These are phyloP conservation scores for Dissoconium aciculare DNA, from an alignment of 2,329 filamentous ascomycete genomes.

Conservation along the genomic window DNA sequence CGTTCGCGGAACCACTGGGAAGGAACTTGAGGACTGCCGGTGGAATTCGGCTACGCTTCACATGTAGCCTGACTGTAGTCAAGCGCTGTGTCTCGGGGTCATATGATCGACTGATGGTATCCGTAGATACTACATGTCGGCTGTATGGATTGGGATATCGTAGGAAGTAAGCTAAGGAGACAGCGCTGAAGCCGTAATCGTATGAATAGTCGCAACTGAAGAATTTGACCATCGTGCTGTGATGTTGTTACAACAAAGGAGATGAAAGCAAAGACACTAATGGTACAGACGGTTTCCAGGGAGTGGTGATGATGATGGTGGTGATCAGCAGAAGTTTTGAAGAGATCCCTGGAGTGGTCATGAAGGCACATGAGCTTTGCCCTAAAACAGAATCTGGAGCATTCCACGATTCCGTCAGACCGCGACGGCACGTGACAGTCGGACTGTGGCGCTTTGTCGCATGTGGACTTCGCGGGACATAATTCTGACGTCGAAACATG, in stretches of 20 bases:
- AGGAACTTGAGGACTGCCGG: slow-evolving; percentile 60
- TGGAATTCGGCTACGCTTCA: slow-evolving; percentile 69
- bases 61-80: slow-evolving; percentile 62
- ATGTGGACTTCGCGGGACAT: no score
- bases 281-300: slow-evolving; percentile 8
- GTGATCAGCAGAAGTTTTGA: no score
- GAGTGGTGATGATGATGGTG: slow-evolving; percentile 5
- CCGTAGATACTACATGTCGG: slow-evolving; percentile 67
- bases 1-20: slow-evolving; percentile 45
- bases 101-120: slow-evolving; percentile 61
- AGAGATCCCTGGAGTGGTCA: no score
- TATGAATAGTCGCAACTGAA: slow-evolving; percentile 50
- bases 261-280: no score
- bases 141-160: slow-evolving; percentile 79
- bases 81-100: slow-evolving; percentile 60
- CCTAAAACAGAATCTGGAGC: no score
- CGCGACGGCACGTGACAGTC: no score
- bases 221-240: slow-evolving; percentile 35
- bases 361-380: no score
- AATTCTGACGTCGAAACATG: no score
- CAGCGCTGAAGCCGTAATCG: slow-evolving; percentile 68
- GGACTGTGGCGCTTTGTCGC: no score
- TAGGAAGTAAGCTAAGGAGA: slow-evolving; percentile 78
- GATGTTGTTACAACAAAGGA: slow-evolving; percentile 5
- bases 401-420: no score